Conservation (phyloP, 2,329 filamentous ascomycete genomes). For the Sclerotinia subarctica region DNA sequence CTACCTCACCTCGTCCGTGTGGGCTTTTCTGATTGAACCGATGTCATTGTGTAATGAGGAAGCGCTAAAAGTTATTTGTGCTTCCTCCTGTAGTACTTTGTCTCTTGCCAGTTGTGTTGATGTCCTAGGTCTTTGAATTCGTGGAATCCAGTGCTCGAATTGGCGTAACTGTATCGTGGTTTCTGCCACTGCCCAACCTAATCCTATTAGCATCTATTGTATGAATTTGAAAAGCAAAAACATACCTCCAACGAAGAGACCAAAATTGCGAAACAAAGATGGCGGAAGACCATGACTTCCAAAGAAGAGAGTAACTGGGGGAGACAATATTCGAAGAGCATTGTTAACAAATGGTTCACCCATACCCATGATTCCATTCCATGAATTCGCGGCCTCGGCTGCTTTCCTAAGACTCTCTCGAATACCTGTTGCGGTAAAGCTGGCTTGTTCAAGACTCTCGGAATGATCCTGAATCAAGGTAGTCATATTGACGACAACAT, state of each 20-base stretch:
- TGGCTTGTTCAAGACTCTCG: constrained; percentile 32
- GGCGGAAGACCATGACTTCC: constrained; percentile 33
- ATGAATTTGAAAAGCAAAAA: background rate
- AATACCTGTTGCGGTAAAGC: constrained; percentile 27
- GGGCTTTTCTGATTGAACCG: background rate
- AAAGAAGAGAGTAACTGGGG: constrained; percentile 26
- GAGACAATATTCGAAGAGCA: constrained; percentile 25
- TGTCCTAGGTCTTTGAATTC: constrained; percentile 12
- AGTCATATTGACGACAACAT: constrained; percentile 31
- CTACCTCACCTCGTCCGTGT: background rate
- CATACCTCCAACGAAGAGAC: constrained; percentile 28
- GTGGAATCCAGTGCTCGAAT: constrained; percentile 16
- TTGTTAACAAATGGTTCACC: constrained; percentile 25
- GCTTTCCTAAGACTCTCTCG: constrained; percentile 32
- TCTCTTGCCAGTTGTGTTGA: constrained; percentile 18
- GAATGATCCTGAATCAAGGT: constrained; percentile 30
- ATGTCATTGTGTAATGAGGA: background rate
- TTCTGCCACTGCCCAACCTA: constrained; percentile 18
- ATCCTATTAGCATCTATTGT: constrained; percentile 1
- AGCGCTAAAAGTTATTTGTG: background rate
- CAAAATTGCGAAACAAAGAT: constrained; percentile 29
- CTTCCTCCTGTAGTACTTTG: background rate
- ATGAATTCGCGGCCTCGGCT: constrained; percentile 26
- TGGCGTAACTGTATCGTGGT: constrained; percentile 13
- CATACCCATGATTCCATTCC: constrained; percentile 23